Conservation (phyloP, 2,329 filamentous ascomycete species). For the Aspergillus unguis region DNA sequence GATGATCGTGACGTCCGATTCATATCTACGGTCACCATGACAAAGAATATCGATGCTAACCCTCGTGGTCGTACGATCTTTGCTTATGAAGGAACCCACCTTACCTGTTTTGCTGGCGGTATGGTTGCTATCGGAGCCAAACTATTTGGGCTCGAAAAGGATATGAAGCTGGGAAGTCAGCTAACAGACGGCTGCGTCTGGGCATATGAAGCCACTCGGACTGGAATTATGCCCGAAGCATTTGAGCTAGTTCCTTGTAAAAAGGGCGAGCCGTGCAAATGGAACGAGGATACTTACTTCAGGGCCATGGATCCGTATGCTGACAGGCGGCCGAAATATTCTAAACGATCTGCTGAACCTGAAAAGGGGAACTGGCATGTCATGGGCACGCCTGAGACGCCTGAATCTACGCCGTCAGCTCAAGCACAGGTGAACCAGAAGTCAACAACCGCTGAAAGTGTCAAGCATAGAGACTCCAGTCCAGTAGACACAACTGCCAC, state of each 20-base stretch:
- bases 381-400: conserved; percentile 7
- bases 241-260: conserved; percentile 54
- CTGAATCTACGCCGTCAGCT: neutral
- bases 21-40: conserved; percentile 30
- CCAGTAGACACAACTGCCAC: neutral
- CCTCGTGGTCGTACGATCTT: conserved; percentile 29
- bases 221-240: conserved; percentile 61
- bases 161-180: conserved; percentile 55
- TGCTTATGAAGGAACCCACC: conserved; percentile 54
- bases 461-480: neutral
- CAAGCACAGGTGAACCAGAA: conserved; percentile 1
- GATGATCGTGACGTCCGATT: conserved; percentile 42
- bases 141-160: conserved; percentile 52
- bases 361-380: conserved; percentile 22
- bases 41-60: conserved; percentile 10
- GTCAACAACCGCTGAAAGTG: neutral
- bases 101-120: conserved; percentile 59
- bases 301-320: conserved; percentile 39
- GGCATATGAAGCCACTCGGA: conserved; percentile 56
- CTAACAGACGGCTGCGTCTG: conserved; percentile 62
- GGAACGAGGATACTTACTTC: conserved; percentile 54
- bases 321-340: conserved; percentile 21
- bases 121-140: conserved; percentile 61
- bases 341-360: conserved; percentile 10
- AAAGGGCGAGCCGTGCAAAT: conserved; percentile 44